A percentile compares a stretch with the other conserved stretches of the same genome.
phyloP scores from a whole-genome alignment of 805 yeast species.

The Aciculoconidium aculeatum region DNA sequence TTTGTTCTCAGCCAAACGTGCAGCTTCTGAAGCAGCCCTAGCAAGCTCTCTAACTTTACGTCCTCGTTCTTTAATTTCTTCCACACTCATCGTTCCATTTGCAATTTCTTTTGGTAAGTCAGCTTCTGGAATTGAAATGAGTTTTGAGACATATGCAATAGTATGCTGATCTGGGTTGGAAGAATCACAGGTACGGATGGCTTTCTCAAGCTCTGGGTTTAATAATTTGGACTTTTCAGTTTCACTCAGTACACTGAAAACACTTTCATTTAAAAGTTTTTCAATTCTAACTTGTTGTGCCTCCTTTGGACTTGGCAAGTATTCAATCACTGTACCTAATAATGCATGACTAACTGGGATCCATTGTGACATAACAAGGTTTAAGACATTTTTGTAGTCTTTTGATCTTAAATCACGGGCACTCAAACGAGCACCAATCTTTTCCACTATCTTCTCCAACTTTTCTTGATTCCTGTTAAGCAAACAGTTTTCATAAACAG shows the following conservation, averaged over 20 bases:
- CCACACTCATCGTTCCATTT: slow-evolving; percentile 36
- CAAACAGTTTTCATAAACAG: slow-evolving; percentile 69
- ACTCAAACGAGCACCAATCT: slow-evolving; percentile 60
- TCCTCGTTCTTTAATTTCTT: slow-evolving; percentile 58
- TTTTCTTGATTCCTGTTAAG: slow-evolving; percentile 62
- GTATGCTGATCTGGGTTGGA: slow-evolving; percentile 47
- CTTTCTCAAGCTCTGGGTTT: slow-evolving; percentile 41
- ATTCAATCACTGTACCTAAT: slow-evolving; percentile 75
- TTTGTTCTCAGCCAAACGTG: slow-evolving; percentile 16
- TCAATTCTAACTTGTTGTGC: slow-evolving; percentile 75
- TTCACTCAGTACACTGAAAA: slow-evolving; percentile 40
- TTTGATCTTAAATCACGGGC: slow-evolving; percentile 78
- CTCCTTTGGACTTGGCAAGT: slow-evolving; percentile 72
- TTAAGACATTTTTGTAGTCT: slow-evolving; percentile 60
- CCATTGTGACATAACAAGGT: slow-evolving; percentile 84
- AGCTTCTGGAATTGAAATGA: slow-evolving; percentile 74
- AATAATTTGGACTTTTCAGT: slow-evolving; percentile 29
- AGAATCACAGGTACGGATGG: slow-evolving; percentile 66
- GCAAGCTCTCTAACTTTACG: slow-evolving; percentile 64
- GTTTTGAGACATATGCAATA: slow-evolving; percentile 79
- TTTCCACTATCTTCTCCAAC: slow-evolving; percentile 65
- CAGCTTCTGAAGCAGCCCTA: slow-evolving; percentile 56
- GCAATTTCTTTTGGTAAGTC: slow-evolving; percentile 63
- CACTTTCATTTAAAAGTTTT: slow-evolving; percentile 44
- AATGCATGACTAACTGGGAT: slow-evolving; percentile 86